These are phyloP conservation scores for Boletus tomentosulus DNA, from an alignment of 768 basidiomycete species.

Conservation along the genomic window DNA sequence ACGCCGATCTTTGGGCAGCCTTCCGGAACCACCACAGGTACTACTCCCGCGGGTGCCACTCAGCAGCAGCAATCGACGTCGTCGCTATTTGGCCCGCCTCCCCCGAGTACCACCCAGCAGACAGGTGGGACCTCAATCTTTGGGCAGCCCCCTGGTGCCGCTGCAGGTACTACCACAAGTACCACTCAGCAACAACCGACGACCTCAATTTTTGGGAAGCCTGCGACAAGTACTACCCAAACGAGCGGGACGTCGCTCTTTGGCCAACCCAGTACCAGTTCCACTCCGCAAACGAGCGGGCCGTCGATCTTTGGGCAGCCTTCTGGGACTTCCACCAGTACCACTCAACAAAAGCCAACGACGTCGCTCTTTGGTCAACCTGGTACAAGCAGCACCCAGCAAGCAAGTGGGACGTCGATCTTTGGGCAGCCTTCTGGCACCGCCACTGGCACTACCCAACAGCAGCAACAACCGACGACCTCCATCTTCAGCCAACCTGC, in stretches of 20 bases:
- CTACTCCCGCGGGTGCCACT: background rate
- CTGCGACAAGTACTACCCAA: conserved; percentile 4
- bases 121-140: background rate
- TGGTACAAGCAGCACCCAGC: background rate
- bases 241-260: background rate
- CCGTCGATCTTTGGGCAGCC: conserved; percentile 1
- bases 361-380: conserved; percentile 26
- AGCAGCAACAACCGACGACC: conserved; percentile 4
- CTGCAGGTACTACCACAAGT: background rate
- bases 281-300: background rate
- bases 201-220: conserved; percentile 8
- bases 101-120: background rate
- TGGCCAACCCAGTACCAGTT: conserved; percentile 9
- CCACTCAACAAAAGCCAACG: conserved; percentile 19
- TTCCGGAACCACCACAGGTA: background rate
- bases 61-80: conserved; percentile 23
- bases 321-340: background rate
- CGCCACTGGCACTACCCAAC: conserved; percentile 7
- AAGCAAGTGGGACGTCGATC: background rate
- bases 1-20: conserved; percentile 1
- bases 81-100: conserved; percentile 23
- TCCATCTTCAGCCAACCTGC: conserved; percentile 11
- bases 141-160: background rate
- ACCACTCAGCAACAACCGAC: background rate
- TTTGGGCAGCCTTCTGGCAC: conserved; percentile 10